Conservation (phyloP, 2,329 filamentous ascomycete species). For the Zymoseptoria pseudotritici region DNA sequence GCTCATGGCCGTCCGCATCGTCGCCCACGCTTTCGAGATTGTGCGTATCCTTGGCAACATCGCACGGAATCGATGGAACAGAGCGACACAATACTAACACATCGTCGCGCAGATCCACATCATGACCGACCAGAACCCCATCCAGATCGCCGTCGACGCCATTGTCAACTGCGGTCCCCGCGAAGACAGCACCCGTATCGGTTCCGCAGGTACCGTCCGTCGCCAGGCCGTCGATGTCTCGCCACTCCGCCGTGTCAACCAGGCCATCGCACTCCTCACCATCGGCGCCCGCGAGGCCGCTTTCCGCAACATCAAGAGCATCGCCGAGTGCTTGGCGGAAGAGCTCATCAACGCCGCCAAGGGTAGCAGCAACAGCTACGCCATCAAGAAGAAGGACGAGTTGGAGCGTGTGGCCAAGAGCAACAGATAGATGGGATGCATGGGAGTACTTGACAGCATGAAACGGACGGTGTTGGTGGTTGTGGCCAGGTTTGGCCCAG, state of each 20-base stretch:
- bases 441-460: slow-evolving; percentile 13
- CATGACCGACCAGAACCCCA: slow-evolving; percentile 99
- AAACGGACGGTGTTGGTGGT: slow-evolving; percentile 15
- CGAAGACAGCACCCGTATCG: slow-evolving; percentile 99
- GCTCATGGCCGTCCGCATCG: slow-evolving; percentile 99
- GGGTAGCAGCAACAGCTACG: slow-evolving; percentile 99
- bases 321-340: slow-evolving; percentile 98
- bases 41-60: slow-evolving; percentile 52
- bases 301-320: slow-evolving; percentile 99
- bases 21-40: slow-evolving; percentile 98
- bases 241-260: slow-evolving; percentile 98
- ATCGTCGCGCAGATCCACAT: slow-evolving; percentile 73
- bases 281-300: slow-evolving; percentile 97
- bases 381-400: slow-evolving; percentile 99
- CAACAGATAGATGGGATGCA: slow-evolving; percentile 77
- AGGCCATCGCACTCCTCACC: slow-evolving; percentile 97
- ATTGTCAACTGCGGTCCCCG: slow-evolving; percentile 99
- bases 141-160: slow-evolving; percentile 98
- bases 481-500: slow-evolving; percentile 1
- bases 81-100: slow-evolving; percentile 2
- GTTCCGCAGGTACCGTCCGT: slow-evolving; percentile 98
- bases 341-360: slow-evolving; percentile 99
- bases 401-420: slow-evolving; percentile 99
- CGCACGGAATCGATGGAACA: slow-evolving; percentile 3
- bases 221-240: slow-evolving; percentile 99